A percentile compares a stretch with the other conserved stretches of the same genome.
These are phyloP conservation scores for Suillus lakei DNA, from an alignment of 768 basidiomycete genomes.

Conservation along the genomic window DNA sequence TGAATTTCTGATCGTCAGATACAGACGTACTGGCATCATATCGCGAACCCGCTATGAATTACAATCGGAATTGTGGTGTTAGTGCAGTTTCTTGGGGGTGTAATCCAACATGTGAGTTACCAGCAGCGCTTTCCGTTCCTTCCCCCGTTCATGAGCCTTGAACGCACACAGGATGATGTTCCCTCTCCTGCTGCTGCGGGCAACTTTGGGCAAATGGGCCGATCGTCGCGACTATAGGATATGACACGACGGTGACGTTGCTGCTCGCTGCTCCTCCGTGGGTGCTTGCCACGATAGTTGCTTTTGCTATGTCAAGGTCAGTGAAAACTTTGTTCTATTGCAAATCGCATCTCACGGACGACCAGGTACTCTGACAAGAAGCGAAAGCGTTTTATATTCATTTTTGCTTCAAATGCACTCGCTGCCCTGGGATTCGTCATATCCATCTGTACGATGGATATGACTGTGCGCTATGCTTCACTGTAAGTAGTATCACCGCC, in stretches of 20 bases:
- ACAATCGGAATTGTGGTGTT: no score
- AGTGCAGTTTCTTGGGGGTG: no score
- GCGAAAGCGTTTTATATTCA: conserved; percentile 72
- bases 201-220: no score
- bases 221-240: conserved; percentile 32
- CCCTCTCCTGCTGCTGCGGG: no score
- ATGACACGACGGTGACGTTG: conserved; percentile 41
- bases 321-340: background rate
- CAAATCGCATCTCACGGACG: background rate
- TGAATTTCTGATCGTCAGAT: no score
- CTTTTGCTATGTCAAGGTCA: conserved; percentile 26
- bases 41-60: no score
- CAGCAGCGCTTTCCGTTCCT: no score
- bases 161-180: no score
- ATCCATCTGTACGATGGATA: conserved; percentile 62
- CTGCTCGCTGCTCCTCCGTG: conserved; percentile 48
- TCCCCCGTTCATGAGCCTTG: no score
- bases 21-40: no score
- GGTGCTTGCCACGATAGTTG: conserved; percentile 33
- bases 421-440: conserved; percentile 71
- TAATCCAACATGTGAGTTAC: no score
- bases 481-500: conserved; percentile 42
- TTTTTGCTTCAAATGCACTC: conserved; percentile 50
- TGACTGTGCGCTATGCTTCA: conserved; percentile 61
- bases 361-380: conserved; percentile 67